Evolutionary conservation across 805 yeast genomes (phyloP).

Genomic region (Zygotorulaspora florentina): DNA sequence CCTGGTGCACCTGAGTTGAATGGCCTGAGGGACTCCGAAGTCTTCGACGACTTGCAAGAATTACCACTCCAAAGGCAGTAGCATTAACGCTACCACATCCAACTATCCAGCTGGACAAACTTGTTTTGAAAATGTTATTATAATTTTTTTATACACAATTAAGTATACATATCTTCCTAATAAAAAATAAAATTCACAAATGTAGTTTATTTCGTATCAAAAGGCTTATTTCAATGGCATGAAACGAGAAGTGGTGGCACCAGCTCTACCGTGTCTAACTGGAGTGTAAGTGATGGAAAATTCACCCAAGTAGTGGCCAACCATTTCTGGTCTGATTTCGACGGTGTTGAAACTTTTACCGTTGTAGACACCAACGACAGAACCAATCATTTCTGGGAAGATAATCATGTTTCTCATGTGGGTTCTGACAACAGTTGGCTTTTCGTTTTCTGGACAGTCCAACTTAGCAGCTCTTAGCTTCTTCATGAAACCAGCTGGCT

Average conservation of each 20-base stretch:
- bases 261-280: conserved; percentile 99
- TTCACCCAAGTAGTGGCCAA: conserved; percentile 99
- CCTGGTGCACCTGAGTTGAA: conserved; percentile 76
- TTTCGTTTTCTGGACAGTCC: conserved; percentile 85
- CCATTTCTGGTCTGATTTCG: conserved; percentile 99
- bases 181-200: neutral
- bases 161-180: conserved; percentile 3
- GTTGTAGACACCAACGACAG: conserved; percentile 98
- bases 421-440: conserved; percentile 97
- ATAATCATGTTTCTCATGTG: conserved; percentile 98
- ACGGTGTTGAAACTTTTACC: conserved; percentile 99
- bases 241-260: conserved; percentile 75
- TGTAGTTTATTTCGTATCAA: neutral
- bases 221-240: conserved; percentile 56
- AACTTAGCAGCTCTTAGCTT: conserved; percentile 97
- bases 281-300: conserved; percentile 99
- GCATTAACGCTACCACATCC: neutral
- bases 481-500: conserved; percentile 93
- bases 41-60: conserved; percentile 58
- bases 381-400: conserved; percentile 99
- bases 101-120: neutral
- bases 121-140: neutral
- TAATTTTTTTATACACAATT: conserved; percentile 1
- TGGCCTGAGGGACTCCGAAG: conserved; percentile 66
- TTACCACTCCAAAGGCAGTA: conserved; percentile 3